Percentiles rank a stretch among this genome's conserved stretches.
phyloP scores from a whole-genome alignment of 1,284 basidiomycete genomes.

The Cutaneotrichosporon sp. region DNA sequence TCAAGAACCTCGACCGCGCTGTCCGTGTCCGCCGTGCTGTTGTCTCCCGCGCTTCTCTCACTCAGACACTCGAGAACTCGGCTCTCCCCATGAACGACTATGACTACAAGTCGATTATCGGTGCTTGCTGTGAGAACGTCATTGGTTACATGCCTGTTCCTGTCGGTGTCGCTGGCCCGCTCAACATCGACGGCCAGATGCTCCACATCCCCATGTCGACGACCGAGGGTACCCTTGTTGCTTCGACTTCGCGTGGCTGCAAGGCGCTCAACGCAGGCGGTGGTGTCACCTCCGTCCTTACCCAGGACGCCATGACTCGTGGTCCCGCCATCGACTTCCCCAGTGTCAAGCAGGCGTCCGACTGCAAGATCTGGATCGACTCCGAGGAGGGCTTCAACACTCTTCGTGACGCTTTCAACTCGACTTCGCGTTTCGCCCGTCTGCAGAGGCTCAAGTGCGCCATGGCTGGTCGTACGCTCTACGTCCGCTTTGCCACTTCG shows the following conservation, averaged over 20 bases:
- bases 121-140: conserved; percentile 99
- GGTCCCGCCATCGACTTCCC: conserved; percentile 98
- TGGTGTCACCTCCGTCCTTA: conserved; percentile 90
- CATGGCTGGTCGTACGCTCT: conserved; percentile 85
- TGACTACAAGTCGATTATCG: conserved; percentile 90
- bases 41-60: conserved; percentile 82
- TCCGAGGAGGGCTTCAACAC: conserved; percentile 71
- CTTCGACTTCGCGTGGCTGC: conserved; percentile 93
- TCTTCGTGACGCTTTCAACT: conserved; percentile 85
- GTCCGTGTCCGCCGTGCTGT: conserved; percentile 82
- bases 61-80: conserved; percentile 78
- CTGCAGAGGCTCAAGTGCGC: conserved; percentile 76
- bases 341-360: conserved; percentile 68
- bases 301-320: conserved; percentile 94
- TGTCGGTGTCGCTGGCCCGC: conserved; percentile 92
- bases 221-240: conserved; percentile 95
- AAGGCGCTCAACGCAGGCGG: conserved; percentile 96
- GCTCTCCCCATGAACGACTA: conserved; percentile 79
- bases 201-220: conserved; percentile 98
- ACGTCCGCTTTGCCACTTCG: conserved; percentile 88
- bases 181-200: conserved; percentile 80
- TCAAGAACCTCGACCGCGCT: conserved; percentile 80
- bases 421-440: conserved; percentile 84
- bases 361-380: conserved; percentile 85
- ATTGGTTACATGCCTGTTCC: conserved; percentile 96